A percentile compares a stretch with the other conserved stretches of the same genome.
Evolutionary conservation across 306 rosid genomes (phyloP).

Genomic region (Cajanus cajan): DNA sequence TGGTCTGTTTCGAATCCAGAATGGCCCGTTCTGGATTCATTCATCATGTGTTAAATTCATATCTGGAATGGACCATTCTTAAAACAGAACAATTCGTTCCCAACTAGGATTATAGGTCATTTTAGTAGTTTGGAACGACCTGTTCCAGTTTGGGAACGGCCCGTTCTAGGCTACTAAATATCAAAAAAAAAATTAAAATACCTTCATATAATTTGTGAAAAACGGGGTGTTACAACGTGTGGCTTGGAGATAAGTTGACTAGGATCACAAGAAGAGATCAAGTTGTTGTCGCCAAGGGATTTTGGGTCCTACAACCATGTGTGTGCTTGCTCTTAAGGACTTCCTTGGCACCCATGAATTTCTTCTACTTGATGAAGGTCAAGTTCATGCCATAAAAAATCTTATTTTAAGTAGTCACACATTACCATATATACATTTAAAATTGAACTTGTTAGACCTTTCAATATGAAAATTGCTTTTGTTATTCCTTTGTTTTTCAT

Average conservation of each 20-base stretch:
- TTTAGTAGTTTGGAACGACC: no score
- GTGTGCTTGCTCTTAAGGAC: conserved; percentile 84
- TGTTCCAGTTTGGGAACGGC: no score
- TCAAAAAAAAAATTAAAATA: no score
- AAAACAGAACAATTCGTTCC: no score
- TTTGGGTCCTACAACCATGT: conserved; percentile 93
- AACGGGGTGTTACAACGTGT: no score
- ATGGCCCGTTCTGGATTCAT: no score
- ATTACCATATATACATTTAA: background rate
- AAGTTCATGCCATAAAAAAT: background rate
- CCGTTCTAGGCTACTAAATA: no score
- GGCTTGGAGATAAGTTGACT: conserved; percentile 97
- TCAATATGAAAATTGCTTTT: background rate
- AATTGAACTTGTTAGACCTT: background rate
- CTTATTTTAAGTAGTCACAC: background rate
- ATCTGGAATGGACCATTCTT: no score
- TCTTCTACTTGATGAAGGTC: conserved; percentile 96
- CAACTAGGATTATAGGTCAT: no score
- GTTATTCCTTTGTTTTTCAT: background rate
- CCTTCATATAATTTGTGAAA: no score
- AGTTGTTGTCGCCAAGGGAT: conserved; percentile 97
- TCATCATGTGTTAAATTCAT: no score
- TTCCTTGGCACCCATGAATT: conserved; percentile 94
- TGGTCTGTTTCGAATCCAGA: no score
- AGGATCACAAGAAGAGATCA: conserved; percentile 92